Conservation (phyloP, 1,284 basidiomycete genomes). For the Tilletia setariae region DNA sequence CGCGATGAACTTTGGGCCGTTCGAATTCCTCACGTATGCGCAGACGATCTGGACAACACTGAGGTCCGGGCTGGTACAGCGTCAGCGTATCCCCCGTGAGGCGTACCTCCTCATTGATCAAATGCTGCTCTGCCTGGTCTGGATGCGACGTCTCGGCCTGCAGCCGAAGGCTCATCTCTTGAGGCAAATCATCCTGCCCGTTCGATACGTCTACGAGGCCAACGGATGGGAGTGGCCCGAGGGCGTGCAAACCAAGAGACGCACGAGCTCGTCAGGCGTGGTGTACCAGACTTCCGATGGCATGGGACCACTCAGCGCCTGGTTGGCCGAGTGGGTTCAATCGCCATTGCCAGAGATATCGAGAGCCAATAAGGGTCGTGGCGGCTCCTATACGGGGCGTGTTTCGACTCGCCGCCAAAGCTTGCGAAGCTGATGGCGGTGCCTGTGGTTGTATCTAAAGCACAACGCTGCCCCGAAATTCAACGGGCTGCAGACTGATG, state of each 20-base stretch:
- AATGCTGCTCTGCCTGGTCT: neutral
- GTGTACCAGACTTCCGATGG: neutral
- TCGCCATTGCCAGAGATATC: neutral
- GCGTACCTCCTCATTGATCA: neutral
- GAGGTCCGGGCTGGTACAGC: no score
- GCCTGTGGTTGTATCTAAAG: no score
- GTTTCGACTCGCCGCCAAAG: no score
- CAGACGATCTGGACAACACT: neutral
- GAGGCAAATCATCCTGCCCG: neutral
- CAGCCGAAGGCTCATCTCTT: neutral
- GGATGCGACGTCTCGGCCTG: neutral
- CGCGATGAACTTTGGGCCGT: neutral
- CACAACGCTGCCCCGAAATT: no score
- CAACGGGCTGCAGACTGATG: no score
- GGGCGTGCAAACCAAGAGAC: neutral
- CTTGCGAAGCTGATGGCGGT: no score
- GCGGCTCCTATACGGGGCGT: neutral
- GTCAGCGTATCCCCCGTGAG: neutral
- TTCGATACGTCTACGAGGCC: neutral
- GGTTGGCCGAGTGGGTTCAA: conserved; percentile 6
- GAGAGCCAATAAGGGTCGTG: neutral
- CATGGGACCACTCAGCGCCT: conserved; percentile 7
- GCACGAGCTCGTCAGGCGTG: neutral
- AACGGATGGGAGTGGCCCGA: neutral
- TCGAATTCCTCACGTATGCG: neutral